Conservation (phyloP, 352 stramenopile genomes). For the Pythium dissotocum region DNA sequence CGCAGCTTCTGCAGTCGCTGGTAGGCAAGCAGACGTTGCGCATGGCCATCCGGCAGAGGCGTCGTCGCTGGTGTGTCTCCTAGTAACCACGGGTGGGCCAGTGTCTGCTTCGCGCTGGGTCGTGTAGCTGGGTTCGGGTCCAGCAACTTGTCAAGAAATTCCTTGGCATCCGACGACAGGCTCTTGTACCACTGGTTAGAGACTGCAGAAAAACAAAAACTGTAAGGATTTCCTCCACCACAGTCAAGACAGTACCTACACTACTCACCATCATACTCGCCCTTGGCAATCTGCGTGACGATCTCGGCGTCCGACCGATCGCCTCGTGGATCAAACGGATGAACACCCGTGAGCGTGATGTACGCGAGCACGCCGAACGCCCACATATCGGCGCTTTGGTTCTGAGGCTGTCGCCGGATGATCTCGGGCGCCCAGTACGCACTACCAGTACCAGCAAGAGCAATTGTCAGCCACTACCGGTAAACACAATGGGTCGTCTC, state of each 20-base stretch:
- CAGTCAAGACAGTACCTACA: not conserved
- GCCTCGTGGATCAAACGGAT: constrained; percentile 75
- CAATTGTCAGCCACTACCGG: not conserved
- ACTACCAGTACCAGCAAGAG: constrained; percentile 30
- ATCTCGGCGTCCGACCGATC: constrained; percentile 75
- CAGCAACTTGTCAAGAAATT: constrained; percentile 56
- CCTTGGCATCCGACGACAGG: constrained; percentile 60
- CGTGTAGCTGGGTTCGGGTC: constrained; percentile 49
- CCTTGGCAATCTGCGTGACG: constrained; percentile 52
- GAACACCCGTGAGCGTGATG: constrained; percentile 73
- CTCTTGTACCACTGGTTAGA: constrained; percentile 68
- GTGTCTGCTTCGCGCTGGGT: constrained; percentile 53
- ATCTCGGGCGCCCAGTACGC: constrained; percentile 84
- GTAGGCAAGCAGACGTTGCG: constrained; percentile 56
- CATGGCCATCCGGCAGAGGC: constrained; percentile 50
- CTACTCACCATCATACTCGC: constrained; percentile 55
- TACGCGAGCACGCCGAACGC: constrained; percentile 79
- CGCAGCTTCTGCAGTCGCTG: constrained; percentile 70
- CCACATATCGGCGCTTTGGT: constrained; percentile 80
- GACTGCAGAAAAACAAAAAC: constrained; percentile 28
- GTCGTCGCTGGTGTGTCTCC: constrained; percentile 42
- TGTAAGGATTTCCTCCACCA: not conserved
- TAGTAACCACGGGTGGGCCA: constrained; percentile 65
- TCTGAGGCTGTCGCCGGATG: constrained; percentile 63
- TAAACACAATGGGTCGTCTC: not conserved